Conservation (phyloP, 2,329 filamentous ascomycete genomes). For the Immersiporthe knoxdaviesiana region DNA sequence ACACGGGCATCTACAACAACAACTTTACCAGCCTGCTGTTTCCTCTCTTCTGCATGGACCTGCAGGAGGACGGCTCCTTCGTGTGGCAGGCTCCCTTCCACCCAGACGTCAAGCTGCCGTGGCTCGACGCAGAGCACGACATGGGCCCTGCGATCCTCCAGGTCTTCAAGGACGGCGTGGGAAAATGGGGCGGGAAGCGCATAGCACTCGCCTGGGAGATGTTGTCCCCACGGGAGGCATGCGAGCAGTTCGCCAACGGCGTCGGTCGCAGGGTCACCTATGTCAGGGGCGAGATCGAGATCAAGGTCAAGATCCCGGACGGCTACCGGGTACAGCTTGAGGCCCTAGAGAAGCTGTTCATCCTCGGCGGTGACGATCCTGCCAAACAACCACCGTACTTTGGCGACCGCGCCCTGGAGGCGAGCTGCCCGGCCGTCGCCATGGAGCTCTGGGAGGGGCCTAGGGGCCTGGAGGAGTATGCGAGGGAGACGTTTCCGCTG, state of each 20-base stretch:
- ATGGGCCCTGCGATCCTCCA: slow-evolving; percentile 90
- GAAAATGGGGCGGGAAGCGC: slow-evolving; percentile 77
- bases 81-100: slow-evolving; percentile 94
- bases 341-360: slow-evolving; percentile 64
- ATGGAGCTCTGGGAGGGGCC: slow-evolving; percentile 89
- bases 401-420: slow-evolving; percentile 59
- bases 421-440: slow-evolving; percentile 72
- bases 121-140: slow-evolving; percentile 96
- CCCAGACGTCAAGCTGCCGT: slow-evolving; percentile 84
- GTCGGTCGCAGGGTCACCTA: slow-evolving; percentile 80
- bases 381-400: slow-evolving; percentile 66
- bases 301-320: slow-evolving; percentile 82
- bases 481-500: slow-evolving; percentile 87
- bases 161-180: slow-evolving; percentile 89
- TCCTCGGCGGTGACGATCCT: slow-evolving; percentile 53
- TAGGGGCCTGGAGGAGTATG: slow-evolving; percentile 90
- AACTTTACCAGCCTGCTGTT: slow-evolving; percentile 95
- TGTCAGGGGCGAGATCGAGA: slow-evolving; percentile 75
- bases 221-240: slow-evolving; percentile 81
- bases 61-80: slow-evolving; percentile 83
- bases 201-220: slow-evolving; percentile 91
- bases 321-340: slow-evolving; percentile 90
- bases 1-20: slow-evolving; percentile 98
- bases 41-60: slow-evolving; percentile 93
- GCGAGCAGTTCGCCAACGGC: slow-evolving; percentile 76